Evolutionary conservation across 2,329 filamentous ascomycete species (phyloP).

Genomic region (Venturia aucupariae): DNA sequence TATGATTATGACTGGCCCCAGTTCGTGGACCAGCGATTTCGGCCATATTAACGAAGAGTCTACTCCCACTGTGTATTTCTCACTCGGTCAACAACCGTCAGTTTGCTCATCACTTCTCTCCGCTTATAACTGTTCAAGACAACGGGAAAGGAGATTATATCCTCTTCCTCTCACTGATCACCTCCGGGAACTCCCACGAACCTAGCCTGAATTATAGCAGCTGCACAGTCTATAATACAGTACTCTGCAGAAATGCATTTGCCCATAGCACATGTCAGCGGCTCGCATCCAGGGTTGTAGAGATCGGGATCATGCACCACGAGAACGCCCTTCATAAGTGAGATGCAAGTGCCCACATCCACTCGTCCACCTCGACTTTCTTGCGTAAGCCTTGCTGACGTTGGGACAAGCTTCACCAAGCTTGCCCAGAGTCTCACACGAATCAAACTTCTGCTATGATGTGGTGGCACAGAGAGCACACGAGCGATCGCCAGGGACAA

Average conservation of each 20-base stretch:
- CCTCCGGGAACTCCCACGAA: neutral
- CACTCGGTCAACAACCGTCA: neutral
- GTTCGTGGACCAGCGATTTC: slow-evolving; percentile 1
- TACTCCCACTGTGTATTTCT: too few species aligned
- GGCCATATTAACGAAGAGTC: neutral
- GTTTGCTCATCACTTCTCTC: neutral
- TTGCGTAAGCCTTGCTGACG: neutral
- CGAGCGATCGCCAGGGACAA: neutral
- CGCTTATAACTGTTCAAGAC: neutral
- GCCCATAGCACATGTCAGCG: neutral
- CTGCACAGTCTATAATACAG: too few species aligned
- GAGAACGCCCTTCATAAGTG: neutral
- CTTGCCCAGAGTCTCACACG: neutral
- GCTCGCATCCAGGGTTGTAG: neutral
- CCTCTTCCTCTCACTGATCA: neutral
- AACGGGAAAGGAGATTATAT: neutral
- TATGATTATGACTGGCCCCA: neutral
- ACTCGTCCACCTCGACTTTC: neutral
- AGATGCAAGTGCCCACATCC: neutral
- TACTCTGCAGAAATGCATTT: too few species aligned
- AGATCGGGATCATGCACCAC: neutral
- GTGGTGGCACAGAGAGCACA: too few species aligned
- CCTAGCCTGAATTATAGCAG: too few species aligned
- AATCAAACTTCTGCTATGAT: neutral
- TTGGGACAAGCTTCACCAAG: neutral